These are phyloP conservation scores for Lactarius hengduanensis DNA, from an alignment of 768 basidiomycete species.

Conservation along the genomic window DNA sequence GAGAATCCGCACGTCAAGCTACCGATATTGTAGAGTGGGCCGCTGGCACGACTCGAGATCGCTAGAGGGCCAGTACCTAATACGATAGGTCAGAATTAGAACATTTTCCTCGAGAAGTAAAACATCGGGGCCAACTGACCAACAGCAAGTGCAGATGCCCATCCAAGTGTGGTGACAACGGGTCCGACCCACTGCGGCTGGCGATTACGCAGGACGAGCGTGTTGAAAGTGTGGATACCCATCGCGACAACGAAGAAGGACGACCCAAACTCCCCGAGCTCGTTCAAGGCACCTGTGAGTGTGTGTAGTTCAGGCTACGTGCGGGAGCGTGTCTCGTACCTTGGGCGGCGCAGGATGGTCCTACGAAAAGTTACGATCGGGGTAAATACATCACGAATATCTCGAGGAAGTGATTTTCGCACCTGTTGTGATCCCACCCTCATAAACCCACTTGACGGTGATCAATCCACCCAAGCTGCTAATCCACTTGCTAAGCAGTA, in stretches of 20 bases:
- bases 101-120: not conserved
- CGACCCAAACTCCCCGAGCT: constrained; percentile 58
- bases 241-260: constrained; percentile 66
- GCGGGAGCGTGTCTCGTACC: constrained; percentile 41
- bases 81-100: constrained; percentile 5
- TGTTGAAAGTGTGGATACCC: constrained; percentile 65
- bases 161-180: constrained; percentile 48
- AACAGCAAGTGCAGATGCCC: constrained; percentile 47
- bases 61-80: constrained; percentile 29
- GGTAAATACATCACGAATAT: constrained; percentile 29
- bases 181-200: constrained; percentile 51
- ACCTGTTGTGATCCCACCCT: constrained; percentile 51
- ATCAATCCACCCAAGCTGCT: constrained; percentile 54
- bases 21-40: constrained; percentile 50
- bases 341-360: constrained; percentile 50
- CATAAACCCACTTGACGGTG: constrained; percentile 48
- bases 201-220: constrained; percentile 56
- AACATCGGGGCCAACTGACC: constrained; percentile 42
- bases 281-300: constrained; percentile 51
- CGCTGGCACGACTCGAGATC: constrained; percentile 41
- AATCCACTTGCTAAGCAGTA: constrained; percentile 59
- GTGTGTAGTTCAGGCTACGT: constrained; percentile 2
- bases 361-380: not conserved
- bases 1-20: constrained; percentile 55
- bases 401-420: constrained; percentile 25